Percentiles rank a stretch among this genome's conserved stretches.
phyloP scores from a whole-genome alignment of 371 early-diverging fungal genomes.

The Apophysomyces trapeziformis region DNA sequence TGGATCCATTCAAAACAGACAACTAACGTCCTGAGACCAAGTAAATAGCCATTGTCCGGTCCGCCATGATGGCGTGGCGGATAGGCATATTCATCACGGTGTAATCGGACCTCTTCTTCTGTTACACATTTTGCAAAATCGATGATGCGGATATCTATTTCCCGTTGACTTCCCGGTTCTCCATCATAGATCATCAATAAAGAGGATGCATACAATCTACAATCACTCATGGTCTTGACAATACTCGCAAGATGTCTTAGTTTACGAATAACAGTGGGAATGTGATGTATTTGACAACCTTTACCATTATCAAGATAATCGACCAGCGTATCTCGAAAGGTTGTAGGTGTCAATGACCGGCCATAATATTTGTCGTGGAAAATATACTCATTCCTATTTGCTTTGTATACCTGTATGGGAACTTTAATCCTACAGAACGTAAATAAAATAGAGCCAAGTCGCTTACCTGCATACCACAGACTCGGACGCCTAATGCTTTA shows the following conservation, averaged over 20 bases:
- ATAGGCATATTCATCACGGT: constrained; percentile 45
- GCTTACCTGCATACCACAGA: constrained; percentile 96
- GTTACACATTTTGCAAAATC: constrained; percentile 90
- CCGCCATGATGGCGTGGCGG: constrained; percentile 68
- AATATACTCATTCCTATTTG: constrained; percentile 58
- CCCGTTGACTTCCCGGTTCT: constrained; percentile 22
- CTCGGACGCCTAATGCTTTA: constrained; percentile 87
- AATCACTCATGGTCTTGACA: constrained; percentile 73
- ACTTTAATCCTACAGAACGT: not conserved
- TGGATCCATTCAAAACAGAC: constrained; percentile 69
- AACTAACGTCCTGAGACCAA: constrained; percentile 74
- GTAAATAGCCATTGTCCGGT: constrained; percentile 76
- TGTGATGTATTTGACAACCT: constrained; percentile 71
- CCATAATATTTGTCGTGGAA: constrained; percentile 97
- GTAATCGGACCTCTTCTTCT: constrained; percentile 32
- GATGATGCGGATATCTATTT: constrained; percentile 88
- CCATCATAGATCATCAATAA: constrained; percentile 68
- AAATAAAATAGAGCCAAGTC: constrained; percentile 1
- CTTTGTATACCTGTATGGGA: constrained; percentile 74
- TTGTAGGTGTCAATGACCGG: constrained; percentile 74
- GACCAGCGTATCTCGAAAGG: constrained; percentile 79
- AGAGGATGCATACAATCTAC: constrained; percentile 91
- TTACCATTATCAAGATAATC: constrained; percentile 86
- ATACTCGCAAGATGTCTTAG: constrained; percentile 73
- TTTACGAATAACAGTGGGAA: constrained; percentile 79